Conservation (phyloP, 140 eudicot genomes). For the Stevia rebaudiana region DNA sequence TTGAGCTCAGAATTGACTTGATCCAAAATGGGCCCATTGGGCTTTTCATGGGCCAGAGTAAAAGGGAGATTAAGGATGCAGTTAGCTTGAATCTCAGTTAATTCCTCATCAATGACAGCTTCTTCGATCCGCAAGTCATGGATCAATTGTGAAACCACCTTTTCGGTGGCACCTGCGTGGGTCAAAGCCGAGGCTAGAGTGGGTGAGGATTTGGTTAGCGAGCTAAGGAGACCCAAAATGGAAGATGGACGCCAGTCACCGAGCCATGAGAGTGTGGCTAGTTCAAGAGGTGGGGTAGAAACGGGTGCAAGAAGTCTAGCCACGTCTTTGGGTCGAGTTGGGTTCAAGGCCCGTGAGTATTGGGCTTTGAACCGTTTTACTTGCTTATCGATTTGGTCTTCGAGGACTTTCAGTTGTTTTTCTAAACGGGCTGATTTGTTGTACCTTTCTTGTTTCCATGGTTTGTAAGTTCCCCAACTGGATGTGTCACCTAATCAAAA, state of each 20-base stretch:
- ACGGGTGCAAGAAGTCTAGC: conserved; percentile 70
- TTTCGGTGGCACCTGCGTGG: conserved; percentile 42
- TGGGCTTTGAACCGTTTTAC: conserved; percentile 52
- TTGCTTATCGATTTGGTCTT: conserved; percentile 66
- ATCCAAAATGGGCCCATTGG: conserved; percentile 16
- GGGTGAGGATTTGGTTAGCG: conserved; percentile 46
- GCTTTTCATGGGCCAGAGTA: conserved; percentile 19
- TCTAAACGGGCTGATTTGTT: conserved; percentile 57
- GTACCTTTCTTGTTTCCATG: conserved; percentile 63
- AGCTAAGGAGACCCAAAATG: conserved; percentile 62
- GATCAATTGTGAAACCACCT: conserved; percentile 47
- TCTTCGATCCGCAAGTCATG: conserved; percentile 83
- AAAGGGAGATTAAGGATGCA: conserved; percentile 81
- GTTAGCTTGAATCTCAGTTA: conserved; percentile 82
- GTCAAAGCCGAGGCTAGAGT: conserved; percentile 30
- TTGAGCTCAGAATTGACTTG: conserved; percentile 57
- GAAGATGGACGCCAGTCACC: conserved; percentile 97
- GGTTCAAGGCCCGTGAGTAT: conserved; percentile 47
- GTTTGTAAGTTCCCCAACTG: conserved; percentile 38
- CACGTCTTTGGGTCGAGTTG: conserved; percentile 56
- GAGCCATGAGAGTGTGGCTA: conserved; percentile 68
- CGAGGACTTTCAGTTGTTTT: conserved; percentile 63
- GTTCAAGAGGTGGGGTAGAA: conserved; percentile 60
- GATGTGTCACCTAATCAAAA: conserved; percentile 44
- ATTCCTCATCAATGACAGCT: conserved; percentile 85